Conservation (phyloP, 2,329 filamentous ascomycete genomes). For the Cercospora zeina region DNA sequence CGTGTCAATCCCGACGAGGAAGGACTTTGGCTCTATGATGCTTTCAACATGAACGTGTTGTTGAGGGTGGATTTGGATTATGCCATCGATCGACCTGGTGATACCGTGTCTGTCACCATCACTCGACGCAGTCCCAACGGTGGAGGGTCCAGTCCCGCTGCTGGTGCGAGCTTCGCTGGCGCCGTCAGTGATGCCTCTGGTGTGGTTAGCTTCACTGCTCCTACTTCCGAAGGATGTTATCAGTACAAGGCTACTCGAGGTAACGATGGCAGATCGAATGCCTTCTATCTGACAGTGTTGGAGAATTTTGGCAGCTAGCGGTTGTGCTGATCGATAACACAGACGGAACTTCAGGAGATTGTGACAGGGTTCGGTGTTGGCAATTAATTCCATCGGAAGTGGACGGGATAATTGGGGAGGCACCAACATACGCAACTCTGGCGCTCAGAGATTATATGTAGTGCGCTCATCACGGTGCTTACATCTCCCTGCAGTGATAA, state of each 20-base stretch:
- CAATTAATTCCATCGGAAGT: too few relatives aligned
- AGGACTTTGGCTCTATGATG: conserved; percentile 18
- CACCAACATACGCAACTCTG: too few relatives aligned
- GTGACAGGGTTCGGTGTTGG: too few relatives aligned
- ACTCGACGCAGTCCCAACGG: not conserved
- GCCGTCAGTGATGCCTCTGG: conserved; percentile 18
- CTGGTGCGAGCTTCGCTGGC: conserved; percentile 20
- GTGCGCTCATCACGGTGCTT: too few relatives aligned
- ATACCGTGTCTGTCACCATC: not conserved
- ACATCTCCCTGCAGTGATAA: not conserved
- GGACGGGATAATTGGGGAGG: too few relatives aligned
- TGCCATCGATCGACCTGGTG: conserved; percentile 3
- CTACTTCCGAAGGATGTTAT: conserved; percentile 20
- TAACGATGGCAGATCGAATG: conserved; percentile 17
- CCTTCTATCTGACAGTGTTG: conserved; percentile 20
- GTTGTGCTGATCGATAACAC: too few relatives aligned
- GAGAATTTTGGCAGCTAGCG: not conserved
- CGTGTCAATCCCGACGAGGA: conserved; percentile 4
- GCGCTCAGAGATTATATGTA: too few relatives aligned
- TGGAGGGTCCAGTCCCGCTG: not conserved
- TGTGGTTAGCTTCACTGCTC: conserved; percentile 19
- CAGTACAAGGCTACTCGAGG: conserved; percentile 25
- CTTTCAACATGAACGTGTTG: conserved; percentile 12
- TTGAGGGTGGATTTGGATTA: not conserved
- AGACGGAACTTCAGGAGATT: too few relatives aligned